Evolutionary conservation across 2,329 filamentous ascomycete genomes (phyloP).

Genomic region (Pseudogymnoascus sp.): DNA sequence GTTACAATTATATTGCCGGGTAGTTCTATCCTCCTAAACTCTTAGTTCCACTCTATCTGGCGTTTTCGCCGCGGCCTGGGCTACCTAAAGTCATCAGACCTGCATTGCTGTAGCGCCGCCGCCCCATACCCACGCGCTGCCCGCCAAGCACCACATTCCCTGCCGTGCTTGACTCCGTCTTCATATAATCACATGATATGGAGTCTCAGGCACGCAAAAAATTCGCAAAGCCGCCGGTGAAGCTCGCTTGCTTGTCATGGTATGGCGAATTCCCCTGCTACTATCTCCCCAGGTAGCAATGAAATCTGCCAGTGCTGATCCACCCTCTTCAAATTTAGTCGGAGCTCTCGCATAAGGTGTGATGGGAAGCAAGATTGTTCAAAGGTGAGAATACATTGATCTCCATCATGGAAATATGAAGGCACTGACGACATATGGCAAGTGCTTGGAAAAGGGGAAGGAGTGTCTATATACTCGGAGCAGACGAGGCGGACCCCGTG

Average conservation of each 20-base stretch:
- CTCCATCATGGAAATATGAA: conserved; percentile 6
- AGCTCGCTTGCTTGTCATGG: conserved; percentile 43
- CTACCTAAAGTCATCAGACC: background rate
- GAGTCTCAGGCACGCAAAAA: conserved; percentile 17
- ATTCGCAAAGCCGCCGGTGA: conserved; percentile 35
- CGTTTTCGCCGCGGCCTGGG: background rate
- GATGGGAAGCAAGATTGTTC: conserved; percentile 37
- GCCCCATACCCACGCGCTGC: conserved; percentile 1
- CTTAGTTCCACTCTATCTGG: background rate
- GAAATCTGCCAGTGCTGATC: background rate
- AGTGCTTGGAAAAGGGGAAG: conserved; percentile 25
- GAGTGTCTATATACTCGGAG: conserved; percentile 24
- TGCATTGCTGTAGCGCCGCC: background rate
- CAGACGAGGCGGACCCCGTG: conserved; percentile 22
- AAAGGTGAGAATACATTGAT: conserved; percentile 29
- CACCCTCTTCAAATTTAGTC: conserved; percentile 25
- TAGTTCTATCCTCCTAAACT: background rate
- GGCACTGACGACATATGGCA: conserved; percentile 11
- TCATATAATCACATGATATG: background rate
- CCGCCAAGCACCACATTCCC: background rate
- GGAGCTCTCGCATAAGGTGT: conserved; percentile 38
- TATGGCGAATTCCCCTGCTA: conserved; percentile 24
- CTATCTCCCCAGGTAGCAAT: background rate
- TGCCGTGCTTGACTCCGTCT: background rate
- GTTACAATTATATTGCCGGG: background rate